phyloP scores from a whole-genome alignment of 495 filamentous ascomycete species.

The Niebla homalea region DNA sequence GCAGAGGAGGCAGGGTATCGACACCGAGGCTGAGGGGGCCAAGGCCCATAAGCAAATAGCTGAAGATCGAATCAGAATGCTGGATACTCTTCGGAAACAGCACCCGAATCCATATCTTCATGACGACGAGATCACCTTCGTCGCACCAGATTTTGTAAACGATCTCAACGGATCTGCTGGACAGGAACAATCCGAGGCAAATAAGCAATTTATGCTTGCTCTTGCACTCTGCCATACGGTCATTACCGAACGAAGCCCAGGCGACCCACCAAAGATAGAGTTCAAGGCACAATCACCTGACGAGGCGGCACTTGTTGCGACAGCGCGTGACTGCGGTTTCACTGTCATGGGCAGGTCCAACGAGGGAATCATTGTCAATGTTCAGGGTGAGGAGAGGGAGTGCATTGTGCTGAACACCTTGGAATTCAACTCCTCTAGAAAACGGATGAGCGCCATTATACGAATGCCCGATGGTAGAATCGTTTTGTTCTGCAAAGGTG shows the following conservation, averaged over 20 bases:
- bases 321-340: slow-evolving; percentile 90
- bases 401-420: slow-evolving; percentile 88
- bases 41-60: slow-evolving; percentile 69
- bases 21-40: slow-evolving; percentile 68
- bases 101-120: slow-evolving; percentile 85
- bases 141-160: slow-evolving; percentile 75
- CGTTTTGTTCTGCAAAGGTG: slow-evolving; percentile 91
- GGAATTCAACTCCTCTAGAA: slow-evolving; percentile 94
- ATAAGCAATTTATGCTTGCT: slow-evolving; percentile 86
- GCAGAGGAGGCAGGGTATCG: slow-evolving; percentile 76
- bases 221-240: slow-evolving; percentile 93
- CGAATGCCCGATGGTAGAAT: slow-evolving; percentile 91
- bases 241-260: slow-evolving; percentile 78
- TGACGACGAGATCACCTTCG: slow-evolving; percentile 80
- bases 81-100: slow-evolving; percentile 56
- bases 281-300: slow-evolving; percentile 98
- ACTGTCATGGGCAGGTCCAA: slow-evolving; percentile 73
- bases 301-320: slow-evolving; percentile 88
- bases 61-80: slow-evolving; percentile 54
- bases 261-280: slow-evolving; percentile 77
- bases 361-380: slow-evolving; percentile 70
- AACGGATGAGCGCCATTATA: slow-evolving; percentile 97
- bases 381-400: slow-evolving; percentile 70
- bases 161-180: slow-evolving; percentile 69
- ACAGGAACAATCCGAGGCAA: slow-evolving; percentile 59